These are phyloP conservation scores for Candida oleophila DNA, from an alignment of 805 yeast species.

Conservation along the genomic window DNA sequence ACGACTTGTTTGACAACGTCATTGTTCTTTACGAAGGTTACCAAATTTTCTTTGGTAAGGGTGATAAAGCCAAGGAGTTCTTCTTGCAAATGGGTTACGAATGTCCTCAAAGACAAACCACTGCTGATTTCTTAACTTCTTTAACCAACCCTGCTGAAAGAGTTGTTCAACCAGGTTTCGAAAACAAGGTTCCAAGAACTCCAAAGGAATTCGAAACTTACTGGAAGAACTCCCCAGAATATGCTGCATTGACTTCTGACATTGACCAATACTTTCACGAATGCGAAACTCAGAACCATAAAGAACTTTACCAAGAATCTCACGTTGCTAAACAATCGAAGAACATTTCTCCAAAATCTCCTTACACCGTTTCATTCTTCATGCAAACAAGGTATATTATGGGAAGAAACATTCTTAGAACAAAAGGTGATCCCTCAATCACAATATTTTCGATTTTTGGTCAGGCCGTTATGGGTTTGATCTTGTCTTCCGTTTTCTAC, in stretches of 20 bases:
- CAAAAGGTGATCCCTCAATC: slow-evolving; percentile 56
- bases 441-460: slow-evolving; percentile 51
- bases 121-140: slow-evolving; percentile 66
- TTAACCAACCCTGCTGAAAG: slow-evolving; percentile 67
- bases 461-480: slow-evolving; percentile 54
- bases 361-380: slow-evolving; percentile 43
- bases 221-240: slow-evolving; percentile 60
- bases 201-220: slow-evolving; percentile 57
- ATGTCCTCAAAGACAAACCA: slow-evolving; percentile 63
- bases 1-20: slow-evolving; percentile 49
- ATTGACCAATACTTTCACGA: slow-evolving; percentile 40
- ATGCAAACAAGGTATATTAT: slow-evolving; percentile 53
- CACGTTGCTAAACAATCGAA: slow-evolving; percentile 41
- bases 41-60: slow-evolving; percentile 47
- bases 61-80: slow-evolving; percentile 44
- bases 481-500: slow-evolving; percentile 61
- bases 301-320: slow-evolving; percentile 20
- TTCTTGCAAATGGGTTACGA: slow-evolving; percentile 61
- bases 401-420: slow-evolving; percentile 53
- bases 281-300: slow-evolving; percentile 19
- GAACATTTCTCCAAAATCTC: slow-evolving; percentile 30
- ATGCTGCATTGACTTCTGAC: slow-evolving; percentile 35
- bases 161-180: slow-evolving; percentile 47
- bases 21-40: slow-evolving; percentile 46
- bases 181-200: slow-evolving; percentile 51